These are phyloP conservation scores for Calycina herbarum DNA, from an alignment of 2,329 filamentous ascomycete species.

Conservation along the genomic window DNA sequence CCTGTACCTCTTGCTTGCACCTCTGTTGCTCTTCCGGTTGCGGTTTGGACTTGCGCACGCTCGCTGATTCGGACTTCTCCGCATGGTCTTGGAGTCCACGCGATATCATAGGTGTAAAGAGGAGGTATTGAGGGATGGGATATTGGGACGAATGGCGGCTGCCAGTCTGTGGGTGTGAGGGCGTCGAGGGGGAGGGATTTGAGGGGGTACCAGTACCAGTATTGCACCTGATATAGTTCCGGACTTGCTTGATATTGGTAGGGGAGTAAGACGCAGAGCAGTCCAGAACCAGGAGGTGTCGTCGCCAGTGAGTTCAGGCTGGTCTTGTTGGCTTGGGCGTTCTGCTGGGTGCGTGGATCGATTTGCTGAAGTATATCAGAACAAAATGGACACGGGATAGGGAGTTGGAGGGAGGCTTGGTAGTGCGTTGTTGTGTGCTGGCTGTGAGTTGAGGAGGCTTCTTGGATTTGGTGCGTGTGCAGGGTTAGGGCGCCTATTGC, in stretches of 20 bases:
- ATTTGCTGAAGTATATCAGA: not conserved
- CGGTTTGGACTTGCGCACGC: too few species aligned
- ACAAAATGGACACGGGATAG: constrained; percentile 5
- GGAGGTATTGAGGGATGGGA: not conserved
- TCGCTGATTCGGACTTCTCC: not conserved
- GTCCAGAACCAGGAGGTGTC: not conserved
- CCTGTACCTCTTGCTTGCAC: not conserved
- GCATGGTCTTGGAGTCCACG: constrained; percentile 1
- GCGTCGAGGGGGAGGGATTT: too few species aligned
- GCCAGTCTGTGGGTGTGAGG: not conserved
- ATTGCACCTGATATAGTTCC: not conserved
- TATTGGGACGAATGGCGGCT: not conserved
- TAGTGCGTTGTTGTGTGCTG: not conserved
- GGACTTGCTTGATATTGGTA: not conserved
- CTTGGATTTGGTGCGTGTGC: not conserved
- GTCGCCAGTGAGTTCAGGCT: not conserved
- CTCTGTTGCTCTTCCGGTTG: not conserved
- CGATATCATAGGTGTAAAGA: not conserved
- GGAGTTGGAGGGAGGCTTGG: not conserved
- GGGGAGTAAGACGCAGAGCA: constrained; percentile 2
- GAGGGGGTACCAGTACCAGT: not conserved
- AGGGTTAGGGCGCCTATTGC: not conserved
- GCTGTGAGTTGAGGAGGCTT: too few species aligned
- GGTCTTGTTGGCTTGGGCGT: not conserved
- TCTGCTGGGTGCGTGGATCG: not conserved